A percentile compares a stretch with the other conserved stretches of the same genome.
phyloP scores from a whole-genome alignment of 306 rosid species.

The Astragalus glycyphyllos region DNA sequence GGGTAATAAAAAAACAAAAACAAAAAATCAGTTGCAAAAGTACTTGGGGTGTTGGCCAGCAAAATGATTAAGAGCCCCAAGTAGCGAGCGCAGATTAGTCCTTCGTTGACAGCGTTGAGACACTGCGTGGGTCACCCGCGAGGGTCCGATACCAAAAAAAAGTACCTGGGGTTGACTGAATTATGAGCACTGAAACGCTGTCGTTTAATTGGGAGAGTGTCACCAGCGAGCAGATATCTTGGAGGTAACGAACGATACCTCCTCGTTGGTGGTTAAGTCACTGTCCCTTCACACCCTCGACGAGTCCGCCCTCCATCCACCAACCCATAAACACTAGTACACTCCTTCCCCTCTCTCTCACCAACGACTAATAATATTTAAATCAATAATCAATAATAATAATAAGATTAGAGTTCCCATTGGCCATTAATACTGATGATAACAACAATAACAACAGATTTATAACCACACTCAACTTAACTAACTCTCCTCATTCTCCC shows the following conservation, averaged over 20 bases:
- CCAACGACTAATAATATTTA: too few species aligned
- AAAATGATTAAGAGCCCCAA: too few species aligned
- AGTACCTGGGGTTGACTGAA: too few species aligned
- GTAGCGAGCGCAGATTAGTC: too few species aligned
- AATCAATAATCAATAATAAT: neutral
- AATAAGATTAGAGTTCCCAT: neutral
- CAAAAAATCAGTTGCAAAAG: too few species aligned
- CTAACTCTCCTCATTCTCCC: neutral
- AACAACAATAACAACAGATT: neutral
- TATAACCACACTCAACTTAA: neutral
- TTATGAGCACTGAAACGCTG: constrained; percentile 20
- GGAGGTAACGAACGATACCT: constrained; percentile 55
- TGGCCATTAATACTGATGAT: neutral
- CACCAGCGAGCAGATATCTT: neutral
- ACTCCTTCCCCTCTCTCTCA: neutral
- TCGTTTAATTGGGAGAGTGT: constrained; percentile 3
- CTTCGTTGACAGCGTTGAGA: too few species aligned
- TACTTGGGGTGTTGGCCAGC: too few species aligned
- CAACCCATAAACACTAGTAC: neutral
- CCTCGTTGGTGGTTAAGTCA: constrained; percentile 49
- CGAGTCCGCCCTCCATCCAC: constrained; percentile 69
- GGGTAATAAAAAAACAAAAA: too few species aligned
- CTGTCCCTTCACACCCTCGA: constrained; percentile 79
- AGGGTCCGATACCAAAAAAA: too few species aligned
- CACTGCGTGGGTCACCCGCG: too few species aligned